phyloP scores from a whole-genome alignment of 2,329 filamentous ascomycete genomes.

The Cercospora berteroae region DNA sequence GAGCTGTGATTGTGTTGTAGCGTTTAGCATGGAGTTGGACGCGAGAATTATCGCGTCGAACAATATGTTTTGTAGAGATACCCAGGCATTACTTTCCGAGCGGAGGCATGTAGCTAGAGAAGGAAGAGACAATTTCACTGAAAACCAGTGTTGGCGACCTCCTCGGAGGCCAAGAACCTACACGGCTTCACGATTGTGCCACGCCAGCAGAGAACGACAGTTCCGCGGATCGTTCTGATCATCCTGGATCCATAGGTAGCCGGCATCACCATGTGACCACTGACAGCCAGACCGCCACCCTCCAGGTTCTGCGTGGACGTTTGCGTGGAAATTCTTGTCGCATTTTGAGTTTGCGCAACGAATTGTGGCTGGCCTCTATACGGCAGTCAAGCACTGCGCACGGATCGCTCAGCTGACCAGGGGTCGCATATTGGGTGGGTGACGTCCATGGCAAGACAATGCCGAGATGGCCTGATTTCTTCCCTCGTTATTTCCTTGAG shows the following conservation, averaged over 20 bases:
- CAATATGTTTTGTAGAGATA: background rate
- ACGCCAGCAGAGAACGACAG: background rate
- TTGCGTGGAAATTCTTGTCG: background rate
- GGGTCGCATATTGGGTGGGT: background rate
- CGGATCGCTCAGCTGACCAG: slow-evolving; percentile 2
- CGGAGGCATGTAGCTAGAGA: background rate
- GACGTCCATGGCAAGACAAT: background rate
- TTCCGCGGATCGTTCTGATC: background rate
- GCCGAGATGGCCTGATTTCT: background rate
- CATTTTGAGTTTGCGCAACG: background rate
- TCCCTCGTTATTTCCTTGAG: background rate
- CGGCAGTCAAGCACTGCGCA: background rate
- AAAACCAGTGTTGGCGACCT: background rate
- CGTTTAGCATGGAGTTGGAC: background rate
- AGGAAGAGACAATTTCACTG: background rate
- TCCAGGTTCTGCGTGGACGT: background rate
- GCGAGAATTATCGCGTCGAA: background rate
- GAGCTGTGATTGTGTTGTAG: background rate
- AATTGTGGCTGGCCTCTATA: background rate
- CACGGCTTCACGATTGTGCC: background rate
- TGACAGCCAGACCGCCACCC: background rate
- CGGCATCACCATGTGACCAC: background rate
- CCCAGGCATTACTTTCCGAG: background rate
- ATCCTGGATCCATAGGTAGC: background rate
- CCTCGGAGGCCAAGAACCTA: background rate